A percentile compares a stretch with the other conserved stretches of the same genome.
phyloP scores from a whole-genome alignment of 2,329 filamentous ascomycete species.

The Endoconidiophora polonica region DNA sequence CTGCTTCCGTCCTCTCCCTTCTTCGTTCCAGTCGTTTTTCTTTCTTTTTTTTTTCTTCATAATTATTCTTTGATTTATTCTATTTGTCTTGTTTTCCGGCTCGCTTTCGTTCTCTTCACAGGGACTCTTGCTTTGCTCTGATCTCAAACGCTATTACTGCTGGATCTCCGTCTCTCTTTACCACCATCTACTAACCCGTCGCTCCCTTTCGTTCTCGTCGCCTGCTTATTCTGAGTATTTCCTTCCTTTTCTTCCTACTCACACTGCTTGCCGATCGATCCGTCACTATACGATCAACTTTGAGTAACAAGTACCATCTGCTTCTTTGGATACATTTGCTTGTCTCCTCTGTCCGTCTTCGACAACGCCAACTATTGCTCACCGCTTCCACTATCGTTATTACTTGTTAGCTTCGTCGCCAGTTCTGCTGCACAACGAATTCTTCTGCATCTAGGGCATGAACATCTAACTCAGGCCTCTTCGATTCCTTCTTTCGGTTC shows the following conservation, averaged over 20 bases:
- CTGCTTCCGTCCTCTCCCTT: neutral
- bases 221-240: neutral
- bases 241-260: slow-evolving; percentile 2
- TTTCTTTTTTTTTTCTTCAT: slow-evolving; percentile 12
- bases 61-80: neutral
- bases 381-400: neutral
- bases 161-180: too few relatives aligned
- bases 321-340: too few relatives aligned
- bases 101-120: neutral
- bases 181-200: too few relatives aligned
- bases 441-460: neutral
- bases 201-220: neutral
- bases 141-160: too few relatives aligned
- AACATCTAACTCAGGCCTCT: neutral
- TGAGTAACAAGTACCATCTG: too few relatives aligned
- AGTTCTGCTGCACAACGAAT: neutral
- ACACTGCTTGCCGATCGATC: too few relatives aligned
- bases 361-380: neutral
- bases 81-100: neutral
- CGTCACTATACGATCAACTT: too few relatives aligned
- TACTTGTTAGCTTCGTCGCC: neutral
- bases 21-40: slow-evolving; percentile 1
- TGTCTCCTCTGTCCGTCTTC: too few relatives aligned
- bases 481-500: slow-evolving; percentile 2
- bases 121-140: neutral